These are phyloP conservation scores for Lepidopterella palustris DNA, from an alignment of 495 filamentous ascomycete genomes.

Conservation along the genomic window DNA sequence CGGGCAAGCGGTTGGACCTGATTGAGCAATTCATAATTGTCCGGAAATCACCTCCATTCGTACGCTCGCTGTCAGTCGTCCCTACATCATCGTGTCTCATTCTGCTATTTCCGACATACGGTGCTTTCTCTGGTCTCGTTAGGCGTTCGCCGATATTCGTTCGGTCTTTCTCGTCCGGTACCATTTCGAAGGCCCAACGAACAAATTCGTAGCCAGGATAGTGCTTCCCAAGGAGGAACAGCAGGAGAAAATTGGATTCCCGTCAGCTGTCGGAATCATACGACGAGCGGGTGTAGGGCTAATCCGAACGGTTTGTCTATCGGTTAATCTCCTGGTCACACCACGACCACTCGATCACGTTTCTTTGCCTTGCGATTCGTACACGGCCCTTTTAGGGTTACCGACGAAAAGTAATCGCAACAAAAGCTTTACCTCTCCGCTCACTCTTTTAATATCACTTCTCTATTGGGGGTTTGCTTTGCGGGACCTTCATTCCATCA, in stretches of 20 bases:
- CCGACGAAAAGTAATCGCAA: slow-evolving; percentile 13
- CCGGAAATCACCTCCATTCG: slow-evolving; percentile 18
- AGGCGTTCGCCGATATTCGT: neutral
- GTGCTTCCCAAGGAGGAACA: slow-evolving; percentile 13
- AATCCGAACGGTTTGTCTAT: slow-evolving; percentile 29
- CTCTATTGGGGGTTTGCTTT: slow-evolving; percentile 8
- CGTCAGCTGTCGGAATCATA: slow-evolving; percentile 17
- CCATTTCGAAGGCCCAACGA: neutral
- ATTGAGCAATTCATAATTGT: slow-evolving; percentile 18
- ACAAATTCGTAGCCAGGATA: neutral
- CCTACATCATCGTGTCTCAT: neutral
- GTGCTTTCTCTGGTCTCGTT: neutral
- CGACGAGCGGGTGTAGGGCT: slow-evolving; percentile 22
- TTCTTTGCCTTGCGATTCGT: slow-evolving; percentile 9
- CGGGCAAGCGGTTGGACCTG: slow-evolving; percentile 18
- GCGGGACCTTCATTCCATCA: slow-evolving; percentile 5
- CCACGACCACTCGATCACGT: slow-evolving; percentile 26
- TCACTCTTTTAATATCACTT: slow-evolving; percentile 22
- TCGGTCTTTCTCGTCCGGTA: neutral
- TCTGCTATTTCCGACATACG: neutral
- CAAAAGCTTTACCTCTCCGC: slow-evolving; percentile 18
- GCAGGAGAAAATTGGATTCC: slow-evolving; percentile 4
- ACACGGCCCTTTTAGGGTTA: slow-evolving; percentile 14
- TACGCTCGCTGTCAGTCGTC: slow-evolving; percentile 8
- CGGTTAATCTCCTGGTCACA: slow-evolving; percentile 27